Base-by-base conservation (phyloP, 345 rosid genomes). In the Heritiera fomes region DNA sequence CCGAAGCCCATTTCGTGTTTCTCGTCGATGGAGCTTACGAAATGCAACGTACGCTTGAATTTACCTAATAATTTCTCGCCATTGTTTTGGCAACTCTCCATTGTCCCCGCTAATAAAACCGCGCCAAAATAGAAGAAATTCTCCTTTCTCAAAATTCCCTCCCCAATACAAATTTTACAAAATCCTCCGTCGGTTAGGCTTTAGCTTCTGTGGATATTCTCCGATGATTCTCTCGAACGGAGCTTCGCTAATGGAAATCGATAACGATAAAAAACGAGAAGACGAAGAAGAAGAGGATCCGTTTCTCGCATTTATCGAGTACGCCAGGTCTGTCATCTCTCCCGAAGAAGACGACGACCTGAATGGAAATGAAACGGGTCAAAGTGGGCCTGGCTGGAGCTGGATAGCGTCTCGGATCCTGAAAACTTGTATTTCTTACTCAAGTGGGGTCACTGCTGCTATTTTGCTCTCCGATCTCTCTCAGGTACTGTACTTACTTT, bases 381-480 rank as follows among this genome's bases (percentile, higher is more conserved):
- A 77, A 55, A 41, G 64, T 13, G 87, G 89, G 15, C 95, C 94
- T 10, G 90, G 97, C 2, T 96, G 99, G 99, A 84, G 91, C 73
- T 94, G 98, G 98, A 86, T 90, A 17, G 87, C 86, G 13, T 87
- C 91, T 72, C 95, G 95, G 80, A 83, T 94, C 32, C 89, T 94
- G 80, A 91, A 84, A 77, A 94, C 97, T 6, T 96, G 97, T 73
- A 85, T 82, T 6, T 89, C 95, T 81, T 94, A 94, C 74, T 94
- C 99, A 1, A 96, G 98, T 49, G 97, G 99, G 52, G 95, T 94
- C 66, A 95, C 98, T 17, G 85, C 93, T 61, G 99, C 97, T 18
- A 96, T 96, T 85, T 78, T 96, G 52, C 86, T 94, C 74, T 90
- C 99, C 32, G 95, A 94, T 78, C 91, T 94, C 70, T 91, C 82